phyloP scores from a whole-genome alignment of 2,329 filamentous ascomycete genomes.

The Cylindrodendrum hubeiense region DNA sequence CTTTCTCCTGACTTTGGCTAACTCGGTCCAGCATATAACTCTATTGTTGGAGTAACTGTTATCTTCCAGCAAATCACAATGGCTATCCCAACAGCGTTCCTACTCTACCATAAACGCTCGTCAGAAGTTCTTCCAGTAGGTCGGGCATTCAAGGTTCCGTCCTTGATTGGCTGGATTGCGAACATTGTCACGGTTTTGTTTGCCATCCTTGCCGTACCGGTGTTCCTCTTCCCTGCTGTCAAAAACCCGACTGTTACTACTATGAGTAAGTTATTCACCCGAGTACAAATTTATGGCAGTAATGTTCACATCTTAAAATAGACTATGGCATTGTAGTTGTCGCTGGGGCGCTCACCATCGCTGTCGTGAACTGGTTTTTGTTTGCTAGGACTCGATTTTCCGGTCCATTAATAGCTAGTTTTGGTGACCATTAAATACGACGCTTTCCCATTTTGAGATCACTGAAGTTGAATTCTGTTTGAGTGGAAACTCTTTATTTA shows the following conservation, averaged over 20 bases:
- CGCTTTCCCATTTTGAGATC: too few species aligned
- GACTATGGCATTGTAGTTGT: slow-evolving; percentile 7
- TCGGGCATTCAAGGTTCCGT: not conserved
- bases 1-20: not conserved
- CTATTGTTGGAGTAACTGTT: not conserved
- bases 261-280: slow-evolving; percentile 1
- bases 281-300: too few species aligned
- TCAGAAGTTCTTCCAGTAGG: not conserved
- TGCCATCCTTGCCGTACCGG: not conserved
- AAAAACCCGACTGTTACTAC: not conserved
- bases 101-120: not conserved
- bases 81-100: not conserved
- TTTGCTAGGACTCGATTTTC: not conserved
- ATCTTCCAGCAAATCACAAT: slow-evolving; percentile 7
- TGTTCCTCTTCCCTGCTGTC: slow-evolving; percentile 2
- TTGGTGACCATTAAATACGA: not conserved
- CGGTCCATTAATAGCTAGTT: not conserved
- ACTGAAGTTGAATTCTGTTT: not conserved
- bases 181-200: slow-evolving; percentile 2
- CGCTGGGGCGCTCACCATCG: not conserved
- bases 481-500: too few species aligned
- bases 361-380: not conserved
- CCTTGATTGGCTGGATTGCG: not conserved
- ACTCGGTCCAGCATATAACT: not conserved
- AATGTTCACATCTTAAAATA: not conserved